Conservation (phyloP, 106 monocot genomes). For the Dendrobium nobile region DNA sequence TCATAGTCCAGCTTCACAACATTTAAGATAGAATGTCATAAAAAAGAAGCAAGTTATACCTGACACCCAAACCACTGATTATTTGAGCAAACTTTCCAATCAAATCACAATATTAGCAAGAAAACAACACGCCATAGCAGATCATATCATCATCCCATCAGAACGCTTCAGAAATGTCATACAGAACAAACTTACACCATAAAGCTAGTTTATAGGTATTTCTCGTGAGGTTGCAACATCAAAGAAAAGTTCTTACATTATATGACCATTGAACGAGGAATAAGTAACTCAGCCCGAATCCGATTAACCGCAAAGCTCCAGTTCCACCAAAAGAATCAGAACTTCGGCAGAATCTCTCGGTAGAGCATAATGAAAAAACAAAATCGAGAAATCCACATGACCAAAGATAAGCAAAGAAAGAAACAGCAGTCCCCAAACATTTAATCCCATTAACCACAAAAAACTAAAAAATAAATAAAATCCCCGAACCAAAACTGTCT, state of each 20-base stretch:
- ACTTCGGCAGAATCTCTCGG: not conserved
- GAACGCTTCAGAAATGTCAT: not conserved
- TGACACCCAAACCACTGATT: too few species aligned
- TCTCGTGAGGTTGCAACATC: not conserved
- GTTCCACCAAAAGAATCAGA: not conserved
- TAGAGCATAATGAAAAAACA: not conserved
- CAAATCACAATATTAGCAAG: not conserved
- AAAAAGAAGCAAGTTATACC: not conserved
- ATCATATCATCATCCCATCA: not conserved
- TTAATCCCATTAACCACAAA: not conserved
- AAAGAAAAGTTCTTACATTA: not conserved
- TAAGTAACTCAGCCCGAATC: not conserved
- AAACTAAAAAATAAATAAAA: not conserved
- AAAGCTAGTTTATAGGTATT: not conserved
- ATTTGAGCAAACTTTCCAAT: not conserved
- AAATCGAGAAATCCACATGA: not conserved
- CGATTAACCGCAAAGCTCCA: not conserved
- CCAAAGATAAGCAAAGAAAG: not conserved
- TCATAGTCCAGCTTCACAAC: too few species aligned
- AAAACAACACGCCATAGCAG: not conserved
- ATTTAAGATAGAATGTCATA: not conserved
- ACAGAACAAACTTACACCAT: not conserved
- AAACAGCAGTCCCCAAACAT: not conserved
- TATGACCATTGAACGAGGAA: not conserved
- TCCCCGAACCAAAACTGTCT: too few species aligned